Conservation (phyloP, 495 filamentous ascomycete species). For the Trichocladium antarcticum region DNA sequence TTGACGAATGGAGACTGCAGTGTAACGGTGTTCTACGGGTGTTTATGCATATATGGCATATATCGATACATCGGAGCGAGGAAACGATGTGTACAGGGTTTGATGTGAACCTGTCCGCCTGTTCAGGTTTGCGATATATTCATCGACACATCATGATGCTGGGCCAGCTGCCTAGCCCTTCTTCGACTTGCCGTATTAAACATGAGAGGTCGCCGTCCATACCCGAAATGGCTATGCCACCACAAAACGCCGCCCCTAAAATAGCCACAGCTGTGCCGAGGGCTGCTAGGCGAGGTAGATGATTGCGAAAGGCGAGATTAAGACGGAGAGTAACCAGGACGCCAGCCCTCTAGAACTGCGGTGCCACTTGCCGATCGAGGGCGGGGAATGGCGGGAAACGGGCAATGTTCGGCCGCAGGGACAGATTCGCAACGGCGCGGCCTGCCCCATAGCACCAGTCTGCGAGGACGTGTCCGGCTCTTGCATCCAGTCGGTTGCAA, state of each 20-base stretch:
- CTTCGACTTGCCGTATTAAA: background rate
- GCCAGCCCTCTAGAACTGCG: background rate
- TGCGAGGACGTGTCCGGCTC: background rate
- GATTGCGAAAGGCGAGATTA: too few species aligned
- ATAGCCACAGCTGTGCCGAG: too few species aligned
- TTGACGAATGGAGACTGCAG: background rate
- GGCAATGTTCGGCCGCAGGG: too few species aligned
- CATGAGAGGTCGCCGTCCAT: background rate
- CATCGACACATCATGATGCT: slow-evolving; percentile 1
- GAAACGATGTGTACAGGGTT: too few species aligned
- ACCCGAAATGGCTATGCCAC: background rate
- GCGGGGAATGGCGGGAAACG: background rate
- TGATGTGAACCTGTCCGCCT: too few species aligned
- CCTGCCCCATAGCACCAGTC: background rate
- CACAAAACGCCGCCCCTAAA: background rate
- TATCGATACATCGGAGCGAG: too few species aligned
- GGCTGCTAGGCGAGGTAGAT: too few species aligned
- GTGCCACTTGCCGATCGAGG: too few species aligned
- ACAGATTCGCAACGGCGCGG: background rate
- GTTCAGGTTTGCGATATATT: too few species aligned
- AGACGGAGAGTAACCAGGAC: background rate
- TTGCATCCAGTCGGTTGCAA: background rate
- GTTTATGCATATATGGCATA: background rate
- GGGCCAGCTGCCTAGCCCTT: background rate
- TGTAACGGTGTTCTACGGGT: background rate